phyloP scores from a whole-genome alignment of 2,329 filamentous ascomycete genomes.

The Penicillium sp. region DNA sequence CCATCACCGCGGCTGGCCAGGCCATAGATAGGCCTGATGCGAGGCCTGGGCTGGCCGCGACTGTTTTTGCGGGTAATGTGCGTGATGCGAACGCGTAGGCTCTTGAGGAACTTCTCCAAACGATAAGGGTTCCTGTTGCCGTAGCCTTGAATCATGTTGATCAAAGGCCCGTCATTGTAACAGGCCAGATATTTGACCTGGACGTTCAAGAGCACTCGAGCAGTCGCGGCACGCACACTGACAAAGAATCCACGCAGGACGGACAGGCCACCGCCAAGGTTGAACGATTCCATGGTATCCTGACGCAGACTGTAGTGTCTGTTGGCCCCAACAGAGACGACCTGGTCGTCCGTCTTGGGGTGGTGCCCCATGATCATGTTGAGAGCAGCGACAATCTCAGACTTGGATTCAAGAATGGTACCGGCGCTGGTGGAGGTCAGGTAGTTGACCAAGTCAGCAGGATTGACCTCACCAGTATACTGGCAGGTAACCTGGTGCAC shows the following conservation, averaged over 20 bases:
- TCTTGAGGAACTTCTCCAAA: slow-evolving; percentile 38
- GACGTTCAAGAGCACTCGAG: slow-evolving; percentile 59
- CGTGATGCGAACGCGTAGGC: slow-evolving; percentile 40
- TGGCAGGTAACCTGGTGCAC: slow-evolving; percentile 38
- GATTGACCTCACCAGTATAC: slow-evolving; percentile 33
- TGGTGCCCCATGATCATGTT: slow-evolving; percentile 57
- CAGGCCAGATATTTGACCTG: slow-evolving; percentile 61
- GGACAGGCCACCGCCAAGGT: slow-evolving; percentile 53
- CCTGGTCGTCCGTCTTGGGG: slow-evolving; percentile 41
- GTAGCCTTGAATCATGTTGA: slow-evolving; percentile 33
- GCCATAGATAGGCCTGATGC: slow-evolving; percentile 47
- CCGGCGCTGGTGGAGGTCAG: slow-evolving; percentile 36
- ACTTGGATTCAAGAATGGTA: slow-evolving; percentile 43
- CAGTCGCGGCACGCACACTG: slow-evolving; percentile 58
- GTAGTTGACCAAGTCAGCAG: slow-evolving; percentile 47
- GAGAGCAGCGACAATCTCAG: slow-evolving; percentile 55
- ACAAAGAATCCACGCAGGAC: slow-evolving; percentile 62
- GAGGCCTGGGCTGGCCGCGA: slow-evolving; percentile 31
- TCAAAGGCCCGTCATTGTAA: slow-evolving; percentile 49
- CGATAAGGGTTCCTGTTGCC: slow-evolving; percentile 19
- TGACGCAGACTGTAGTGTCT: slow-evolving; percentile 49
- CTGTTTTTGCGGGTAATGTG: slow-evolving; percentile 42
- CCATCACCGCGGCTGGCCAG: slow-evolving; percentile 46
- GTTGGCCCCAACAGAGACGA: slow-evolving; percentile 52
- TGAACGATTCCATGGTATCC: slow-evolving; percentile 29